These are phyloP conservation scores for Sclerotinia borealis DNA, from an alignment of 2,329 filamentous ascomycete species.

Conservation along the genomic window DNA sequence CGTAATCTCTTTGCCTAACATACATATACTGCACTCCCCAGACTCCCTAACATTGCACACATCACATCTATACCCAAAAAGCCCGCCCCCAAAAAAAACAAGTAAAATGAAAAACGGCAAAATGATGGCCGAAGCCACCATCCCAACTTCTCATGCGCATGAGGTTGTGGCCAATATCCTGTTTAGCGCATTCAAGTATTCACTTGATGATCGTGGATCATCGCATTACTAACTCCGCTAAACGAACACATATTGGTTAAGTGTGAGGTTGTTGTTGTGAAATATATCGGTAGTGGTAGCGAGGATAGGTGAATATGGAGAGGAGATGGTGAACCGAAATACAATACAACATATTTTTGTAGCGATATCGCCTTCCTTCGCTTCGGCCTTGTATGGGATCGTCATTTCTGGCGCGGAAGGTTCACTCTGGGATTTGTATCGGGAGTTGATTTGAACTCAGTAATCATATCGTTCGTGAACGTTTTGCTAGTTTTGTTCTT, in stretches of 20 bases:
- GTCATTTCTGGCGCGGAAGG: background rate
- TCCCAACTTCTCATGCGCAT: background rate
- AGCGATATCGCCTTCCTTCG: background rate
- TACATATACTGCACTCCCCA: too few species aligned
- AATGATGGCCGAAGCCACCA: background rate
- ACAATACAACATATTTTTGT: background rate
- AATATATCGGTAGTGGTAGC: background rate
- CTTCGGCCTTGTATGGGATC: background rate
- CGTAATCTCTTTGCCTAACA: background rate
- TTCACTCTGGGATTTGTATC: too few species aligned
- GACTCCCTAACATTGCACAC: background rate
- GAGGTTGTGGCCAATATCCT: background rate
- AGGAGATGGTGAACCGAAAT: too few species aligned
- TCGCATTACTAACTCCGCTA: background rate
- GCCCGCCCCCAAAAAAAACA: too few species aligned
- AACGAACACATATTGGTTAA: background rate
- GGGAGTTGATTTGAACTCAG: too few species aligned
- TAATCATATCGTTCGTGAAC: background rate
- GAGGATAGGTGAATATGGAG: background rate
- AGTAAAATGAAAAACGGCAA: background rate
- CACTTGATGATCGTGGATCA: background rate
- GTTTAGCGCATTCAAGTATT: background rate
- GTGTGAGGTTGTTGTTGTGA: background rate
- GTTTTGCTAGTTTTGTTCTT: too few species aligned
- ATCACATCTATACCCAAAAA: background rate